A percentile compares a stretch with the other conserved stretches of the same genome.
phyloP scores from a whole-genome alignment of 306 rosid species.

The Casuarina cunninghamiana region DNA sequence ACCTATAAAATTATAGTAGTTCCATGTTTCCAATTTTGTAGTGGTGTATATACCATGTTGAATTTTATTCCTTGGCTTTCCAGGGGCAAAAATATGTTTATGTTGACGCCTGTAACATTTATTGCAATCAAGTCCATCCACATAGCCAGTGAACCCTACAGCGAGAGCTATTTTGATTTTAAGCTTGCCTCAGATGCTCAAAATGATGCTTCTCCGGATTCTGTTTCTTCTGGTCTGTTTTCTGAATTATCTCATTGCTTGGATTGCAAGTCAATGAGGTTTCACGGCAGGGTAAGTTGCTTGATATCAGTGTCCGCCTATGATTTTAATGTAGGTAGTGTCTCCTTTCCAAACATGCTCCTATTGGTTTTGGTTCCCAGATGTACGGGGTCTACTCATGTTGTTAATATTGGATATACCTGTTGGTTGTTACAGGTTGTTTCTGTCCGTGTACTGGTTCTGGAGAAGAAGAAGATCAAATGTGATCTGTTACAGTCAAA shows the following conservation, averaged over 20 bases:
- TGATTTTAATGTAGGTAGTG: conserved; percentile 18
- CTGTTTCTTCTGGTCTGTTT: conserved; percentile 44
- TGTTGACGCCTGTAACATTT: conserved; percentile 73
- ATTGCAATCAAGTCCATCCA: conserved; percentile 57
- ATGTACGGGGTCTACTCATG: background rate
- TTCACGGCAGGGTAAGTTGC: conserved; percentile 66
- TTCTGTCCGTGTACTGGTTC: conserved; percentile 56
- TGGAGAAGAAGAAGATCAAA: conserved; percentile 49
- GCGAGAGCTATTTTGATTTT: conserved; percentile 31
- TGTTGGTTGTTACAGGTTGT: conserved; percentile 54
- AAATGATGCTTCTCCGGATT: conserved; percentile 30
- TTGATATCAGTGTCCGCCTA: conserved; percentile 11
- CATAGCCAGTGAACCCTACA: conserved; percentile 33
- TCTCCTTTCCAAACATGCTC: background rate
- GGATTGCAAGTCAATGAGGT: conserved; percentile 41
- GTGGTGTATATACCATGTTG: background rate
- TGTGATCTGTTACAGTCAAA: conserved; percentile 28
- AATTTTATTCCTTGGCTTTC: conserved; percentile 37
- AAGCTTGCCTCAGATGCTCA: conserved; percentile 25
- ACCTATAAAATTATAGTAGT: background rate
- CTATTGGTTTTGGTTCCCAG: conserved; percentile 5
- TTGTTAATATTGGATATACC: background rate
- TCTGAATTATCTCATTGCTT: conserved; percentile 51
- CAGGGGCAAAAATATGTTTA: conserved; percentile 57
- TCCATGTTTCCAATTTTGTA: background rate